Evolutionary conservation across 2,329 filamentous ascomycete genomes (phyloP).

Genomic region (Tothia fuscella): DNA sequence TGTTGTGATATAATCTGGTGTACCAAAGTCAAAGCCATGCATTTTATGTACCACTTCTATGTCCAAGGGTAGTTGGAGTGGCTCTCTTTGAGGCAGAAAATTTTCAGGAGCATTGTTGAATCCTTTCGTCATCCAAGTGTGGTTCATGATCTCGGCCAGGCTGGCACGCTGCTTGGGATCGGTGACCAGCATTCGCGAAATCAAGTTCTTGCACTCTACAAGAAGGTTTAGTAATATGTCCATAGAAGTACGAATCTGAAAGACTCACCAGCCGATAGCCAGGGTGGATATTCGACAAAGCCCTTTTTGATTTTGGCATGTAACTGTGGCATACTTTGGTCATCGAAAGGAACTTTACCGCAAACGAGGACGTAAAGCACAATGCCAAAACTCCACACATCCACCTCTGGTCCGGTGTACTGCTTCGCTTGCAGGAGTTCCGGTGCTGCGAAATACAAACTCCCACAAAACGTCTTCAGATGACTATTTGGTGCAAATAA

Average conservation of each 20-base stretch:
- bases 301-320: conserved; percentile 99
- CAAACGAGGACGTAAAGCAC: conserved; percentile 95
- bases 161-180: conserved; percentile 79
- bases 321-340: conserved; percentile 96
- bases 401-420: conserved; percentile 92
- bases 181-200: conserved; percentile 91
- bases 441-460: conserved; percentile 92
- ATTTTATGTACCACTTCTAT: conserved; percentile 76
- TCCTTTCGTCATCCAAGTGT: conserved; percentile 93
- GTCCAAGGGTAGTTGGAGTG: conserved; percentile 75
- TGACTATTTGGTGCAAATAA: conserved; percentile 76
- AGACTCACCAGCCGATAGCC: conserved; percentile 71
- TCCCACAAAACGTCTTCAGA: conserved; percentile 94
- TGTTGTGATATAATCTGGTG: conserved; percentile 66
- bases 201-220: conserved; percentile 81
- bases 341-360: conserved; percentile 95
- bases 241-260: background rate
- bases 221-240: conserved; percentile 10
- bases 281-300: conserved; percentile 86
- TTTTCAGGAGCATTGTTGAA: conserved; percentile 82
- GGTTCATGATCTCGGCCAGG: conserved; percentile 82
- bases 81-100: conserved; percentile 70
- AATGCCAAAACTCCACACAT: conserved; percentile 98
- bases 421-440: conserved; percentile 87
- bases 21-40: conserved; percentile 96